Evolutionary conservation across 495 filamentous ascomycete genomes (phyloP).

Genomic region (Penicillium angulare): DNA sequence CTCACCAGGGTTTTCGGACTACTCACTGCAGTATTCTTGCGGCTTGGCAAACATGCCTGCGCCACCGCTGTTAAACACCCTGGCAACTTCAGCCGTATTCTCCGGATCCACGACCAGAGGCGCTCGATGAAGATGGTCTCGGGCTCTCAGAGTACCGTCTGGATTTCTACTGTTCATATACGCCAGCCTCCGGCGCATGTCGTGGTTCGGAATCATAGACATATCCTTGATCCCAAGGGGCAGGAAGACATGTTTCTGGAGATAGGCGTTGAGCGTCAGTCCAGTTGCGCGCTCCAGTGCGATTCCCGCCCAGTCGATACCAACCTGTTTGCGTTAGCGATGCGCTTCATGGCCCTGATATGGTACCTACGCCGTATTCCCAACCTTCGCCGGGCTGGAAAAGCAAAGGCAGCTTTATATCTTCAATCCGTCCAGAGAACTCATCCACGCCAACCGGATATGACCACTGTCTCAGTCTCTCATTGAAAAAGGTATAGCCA

Average conservation of each 20-base stretch:
- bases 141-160: constrained; percentile 37
- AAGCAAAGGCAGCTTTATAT: constrained; percentile 46
- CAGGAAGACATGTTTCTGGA: constrained; percentile 54
- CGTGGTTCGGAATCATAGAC: constrained; percentile 50
- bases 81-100: constrained; percentile 25
- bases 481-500: constrained; percentile 44
- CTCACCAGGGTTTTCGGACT: no score
- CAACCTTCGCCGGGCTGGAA: constrained; percentile 58
- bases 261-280: constrained; percentile 53
- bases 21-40: constrained; percentile 55
- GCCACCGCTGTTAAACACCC: constrained; percentile 58
- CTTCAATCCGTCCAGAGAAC: constrained; percentile 45
- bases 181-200: constrained; percentile 51
- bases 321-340: constrained; percentile 42
- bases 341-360: background rate
- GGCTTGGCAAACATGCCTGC: constrained; percentile 55
- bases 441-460: constrained; percentile 53
- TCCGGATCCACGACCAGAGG: constrained; percentile 36
- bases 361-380: constrained; percentile 54
- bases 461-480: constrained; percentile 43
- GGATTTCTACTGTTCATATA: constrained; percentile 45
- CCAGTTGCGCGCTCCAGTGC: constrained; percentile 52
- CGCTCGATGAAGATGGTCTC: constrained; percentile 48
- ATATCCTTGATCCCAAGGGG: constrained; percentile 54
- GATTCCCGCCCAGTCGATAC: constrained; percentile 61